A percentile compares a stretch with the other conserved stretches of the same genome.
Evolutionary conservation across 495 filamentous ascomycete genomes (phyloP).

Genomic region (Aspergillus heteromorphus): DNA sequence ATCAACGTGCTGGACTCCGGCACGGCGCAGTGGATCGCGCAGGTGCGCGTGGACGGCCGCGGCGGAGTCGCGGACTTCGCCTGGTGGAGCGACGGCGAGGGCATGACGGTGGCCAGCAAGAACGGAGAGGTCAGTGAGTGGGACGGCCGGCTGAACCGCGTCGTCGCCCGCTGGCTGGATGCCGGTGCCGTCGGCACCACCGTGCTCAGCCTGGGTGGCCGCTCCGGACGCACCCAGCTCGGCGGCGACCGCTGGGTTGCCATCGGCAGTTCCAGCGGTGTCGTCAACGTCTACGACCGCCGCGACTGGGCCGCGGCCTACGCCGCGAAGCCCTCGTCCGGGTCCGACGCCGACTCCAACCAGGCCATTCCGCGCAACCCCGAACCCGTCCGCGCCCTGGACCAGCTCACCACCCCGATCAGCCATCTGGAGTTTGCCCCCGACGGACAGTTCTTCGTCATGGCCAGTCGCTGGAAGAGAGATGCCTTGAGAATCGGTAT

Average conservation of each 20-base stretch:
- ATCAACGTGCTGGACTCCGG: conserved; percentile 77
- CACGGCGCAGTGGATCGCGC: conserved; percentile 84
- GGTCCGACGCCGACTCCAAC: conserved; percentile 26
- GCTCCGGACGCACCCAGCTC: conserved; percentile 48
- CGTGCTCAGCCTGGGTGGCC: conserved; percentile 70
- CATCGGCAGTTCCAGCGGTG: conserved; percentile 74
- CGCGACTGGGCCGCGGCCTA: conserved; percentile 47
- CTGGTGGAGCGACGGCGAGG: conserved; percentile 83
- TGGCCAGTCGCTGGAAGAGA: conserved; percentile 78
- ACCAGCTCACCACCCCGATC: conserved; percentile 81
- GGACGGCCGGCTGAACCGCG: conserved; percentile 56
- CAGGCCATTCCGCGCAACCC: conserved; percentile 57
- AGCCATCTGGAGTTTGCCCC: conserved; percentile 73
- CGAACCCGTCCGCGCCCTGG: conserved; percentile 62
- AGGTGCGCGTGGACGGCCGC: conserved; percentile 75
- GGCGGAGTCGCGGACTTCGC: conserved; percentile 82
- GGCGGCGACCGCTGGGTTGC: conserved; percentile 88
- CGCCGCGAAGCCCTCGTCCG: conserved; percentile 13
- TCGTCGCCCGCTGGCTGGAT: conserved; percentile 80
- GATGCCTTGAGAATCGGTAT: conserved; percentile 72
- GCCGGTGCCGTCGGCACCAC: conserved; percentile 86
- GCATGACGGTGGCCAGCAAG: conserved; percentile 71
- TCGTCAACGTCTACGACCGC: conserved; percentile 92
- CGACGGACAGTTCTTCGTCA: conserved; percentile 81
- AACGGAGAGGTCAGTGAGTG: conserved; percentile 94